Base-by-base conservation (phyloP, 1,284 basidiomycete species). In the Peniophora sp. region DNA sequence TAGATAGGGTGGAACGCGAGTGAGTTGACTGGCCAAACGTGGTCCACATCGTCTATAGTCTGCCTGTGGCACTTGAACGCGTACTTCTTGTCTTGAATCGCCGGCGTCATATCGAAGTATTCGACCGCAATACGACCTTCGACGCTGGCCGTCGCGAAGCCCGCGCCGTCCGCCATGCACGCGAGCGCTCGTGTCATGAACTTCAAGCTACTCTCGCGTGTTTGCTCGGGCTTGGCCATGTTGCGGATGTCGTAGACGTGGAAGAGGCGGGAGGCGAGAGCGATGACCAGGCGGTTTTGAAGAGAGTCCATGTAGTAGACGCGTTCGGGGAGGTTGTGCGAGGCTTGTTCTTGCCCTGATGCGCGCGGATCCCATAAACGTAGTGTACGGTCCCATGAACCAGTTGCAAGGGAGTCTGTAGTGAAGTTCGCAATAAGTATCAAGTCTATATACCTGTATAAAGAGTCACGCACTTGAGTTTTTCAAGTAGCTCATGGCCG, bases 61-160 rank as follows among this genome's bases (percentile, higher is more conserved):
- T 93, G 87, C 17, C 96, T 78, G 63, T 99, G 96, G 59, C 95
- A 97, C 64, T 98, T 95, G 80, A 98, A 99, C 2, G 97, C 97
- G 65, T 99, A 99, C 68, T 97, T 97, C 65, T 89, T 87, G 15
- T 86, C 82, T 66, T 97, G 93, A 0, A 76, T 74, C 22, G 80
- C 78, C 0, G 83, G 74, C 10, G 80, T 81, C 2, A 90, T 82
- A 58, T 97, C 92, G 62, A 98, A 95, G 68, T 97, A 98, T 65
- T 99, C 97, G 41, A 99, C 95, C 0, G 95, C 93, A 51, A 99
- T 94, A 37, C 96, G 80, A 0, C 96, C 96, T 65, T 99, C 97
- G 15, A 97, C 92, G 0, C 92, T 96, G 0, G 86, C 89, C 0
- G 88, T 92, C 1, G 94, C 93, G 68, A 92, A 99, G 9, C 96